Percentiles rank a stretch among this genome's conserved stretches.
These are phyloP conservation scores for Globisporangium splendens DNA, from an alignment of 352 stramenopile species.

Conservation along the genomic window DNA sequence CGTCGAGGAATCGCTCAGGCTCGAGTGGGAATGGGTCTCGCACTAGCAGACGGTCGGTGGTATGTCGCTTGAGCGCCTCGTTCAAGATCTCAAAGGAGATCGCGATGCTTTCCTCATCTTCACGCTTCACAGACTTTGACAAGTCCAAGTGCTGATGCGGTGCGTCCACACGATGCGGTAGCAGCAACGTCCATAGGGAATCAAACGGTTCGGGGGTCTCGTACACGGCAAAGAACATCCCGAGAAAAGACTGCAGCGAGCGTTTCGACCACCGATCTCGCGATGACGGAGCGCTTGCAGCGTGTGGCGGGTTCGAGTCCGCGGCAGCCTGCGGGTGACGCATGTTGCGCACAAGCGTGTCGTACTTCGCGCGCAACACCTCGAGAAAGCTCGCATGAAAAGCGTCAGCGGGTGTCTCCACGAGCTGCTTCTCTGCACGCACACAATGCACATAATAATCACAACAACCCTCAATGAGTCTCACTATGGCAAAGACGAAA, in stretches of 20 bases:
- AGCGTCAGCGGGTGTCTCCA: too few species aligned
- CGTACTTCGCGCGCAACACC: too few species aligned
- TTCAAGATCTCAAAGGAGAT: slow-evolving; percentile 9
- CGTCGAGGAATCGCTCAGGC: slow-evolving; percentile 11
- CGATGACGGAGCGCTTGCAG: too few species aligned
- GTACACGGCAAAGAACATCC: slow-evolving; percentile 35
- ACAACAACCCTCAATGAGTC: neutral
- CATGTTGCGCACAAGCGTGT: too few species aligned
- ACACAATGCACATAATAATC: too few species aligned
- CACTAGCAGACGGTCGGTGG: slow-evolving; percentile 26
- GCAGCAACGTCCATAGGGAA: slow-evolving; percentile 18
- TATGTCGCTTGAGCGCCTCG: slow-evolving; percentile 31
- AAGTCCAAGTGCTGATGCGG: neutral
- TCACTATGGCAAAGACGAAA: too few species aligned
- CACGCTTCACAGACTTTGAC: neutral
- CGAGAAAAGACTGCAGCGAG: slow-evolving; percentile 29
- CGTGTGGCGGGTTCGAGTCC: too few species aligned
- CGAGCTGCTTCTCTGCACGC: too few species aligned
- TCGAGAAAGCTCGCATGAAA: too few species aligned
- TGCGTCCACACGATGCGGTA: neutral
- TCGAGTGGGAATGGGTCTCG: slow-evolving; percentile 39
- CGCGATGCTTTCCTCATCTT: neutral
- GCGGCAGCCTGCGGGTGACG: too few species aligned
- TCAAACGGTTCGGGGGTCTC: slow-evolving; percentile 22
- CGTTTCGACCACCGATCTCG: too few species aligned